Base-by-base conservation (phyloP, 192 early-diverging fungal genomes). In the Coemansia sp. region DNA sequence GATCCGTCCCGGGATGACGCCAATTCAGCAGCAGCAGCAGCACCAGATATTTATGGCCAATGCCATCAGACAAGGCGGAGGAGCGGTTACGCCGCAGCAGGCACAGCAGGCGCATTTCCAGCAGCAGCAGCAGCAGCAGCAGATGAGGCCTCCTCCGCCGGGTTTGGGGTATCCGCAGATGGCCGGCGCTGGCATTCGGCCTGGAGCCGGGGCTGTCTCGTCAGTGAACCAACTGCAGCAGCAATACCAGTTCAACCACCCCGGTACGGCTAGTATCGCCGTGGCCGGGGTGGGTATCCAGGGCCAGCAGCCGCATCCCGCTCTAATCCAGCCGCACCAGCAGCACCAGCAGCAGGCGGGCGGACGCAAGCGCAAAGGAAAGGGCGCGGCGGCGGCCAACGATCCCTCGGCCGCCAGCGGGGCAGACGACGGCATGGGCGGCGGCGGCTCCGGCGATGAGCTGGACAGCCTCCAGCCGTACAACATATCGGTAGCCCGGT, bases 361-460 rank as follows among this genome's bases (percentile, higher is more conserved):
- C 32, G 61, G 51, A 17, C 69, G 75, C 42, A 77, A 72, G 58
- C 70, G 75, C 46, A 77, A 77, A 56, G 57, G 66, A 5, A 73
- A 66, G 6, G 44, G 54, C 1, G 50, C 59, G 17, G 61, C 59
- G 17, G 61, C 57, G 0, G 69, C 45, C 16, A 2, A 51, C 39
- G 17, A 42, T 19, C n/a, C 41, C 56, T 32, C 32, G 32, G 32
- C 32, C n/a, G n/a, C 48, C 16, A 50, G 48, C 48, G 19, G 19
- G 2, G 44, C 13, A 12, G 48, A 13, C 14, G 46, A 68, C 13
- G 79, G 57, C 32, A 32, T 32, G 32, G 65, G 65, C 4, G 79
- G 70, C 17, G 79, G 75, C 22, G 74, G 51, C 0, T 76, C 74
- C 6, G 79, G 71, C 12, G 79, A 82, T 38, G 79, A 82, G 42